phyloP scores from a whole-genome alignment of 2,329 filamentous ascomycete genomes.

The Cytospora leucostoma region DNA sequence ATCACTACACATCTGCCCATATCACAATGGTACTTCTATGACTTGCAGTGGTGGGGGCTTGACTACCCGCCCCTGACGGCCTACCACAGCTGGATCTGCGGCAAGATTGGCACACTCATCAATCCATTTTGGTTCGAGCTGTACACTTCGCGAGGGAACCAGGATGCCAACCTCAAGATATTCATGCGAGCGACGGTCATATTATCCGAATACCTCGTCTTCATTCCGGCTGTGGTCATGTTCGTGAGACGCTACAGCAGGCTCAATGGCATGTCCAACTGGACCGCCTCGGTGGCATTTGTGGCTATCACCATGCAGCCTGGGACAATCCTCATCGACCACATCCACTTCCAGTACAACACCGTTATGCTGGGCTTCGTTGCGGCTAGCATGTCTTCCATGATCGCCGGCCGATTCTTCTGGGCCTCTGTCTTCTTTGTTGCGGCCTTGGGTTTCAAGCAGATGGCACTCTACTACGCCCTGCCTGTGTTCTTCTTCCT shows the following conservation, averaged over 20 bases:
- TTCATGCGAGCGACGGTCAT: conserved; percentile 95
- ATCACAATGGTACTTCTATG: conserved; percentile 97
- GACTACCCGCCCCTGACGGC: conserved; percentile 97
- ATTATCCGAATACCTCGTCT: conserved; percentile 86
- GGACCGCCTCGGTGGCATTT: conserved; percentile 82
- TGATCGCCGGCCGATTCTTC: conserved; percentile 79
- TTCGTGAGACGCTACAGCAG: conserved; percentile 82
- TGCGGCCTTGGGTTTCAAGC: conserved; percentile 91
- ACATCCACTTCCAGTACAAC: conserved; percentile 97
- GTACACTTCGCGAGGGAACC: conserved; percentile 76
- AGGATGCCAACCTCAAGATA: conserved; percentile 79
- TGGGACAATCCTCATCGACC: conserved; percentile 85
- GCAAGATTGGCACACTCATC: conserved; percentile 78
- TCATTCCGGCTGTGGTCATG: conserved; percentile 80
- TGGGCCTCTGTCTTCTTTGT: conserved; percentile 97
- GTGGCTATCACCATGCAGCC: conserved; percentile 93
- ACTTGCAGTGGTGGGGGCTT: conserved; percentile 95
- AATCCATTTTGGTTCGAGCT: conserved; percentile 87
- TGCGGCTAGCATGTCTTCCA: conserved; percentile 82
- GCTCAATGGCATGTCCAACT: conserved; percentile 73
- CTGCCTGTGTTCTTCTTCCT: conserved; percentile 91
- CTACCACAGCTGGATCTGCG: conserved; percentile 96
- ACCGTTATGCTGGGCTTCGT: conserved; percentile 96
- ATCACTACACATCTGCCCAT: conserved; percentile 85
- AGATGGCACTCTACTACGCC: conserved; percentile 98